These are phyloP conservation scores for Hypoxylon sp. DNA, from an alignment of 2,329 filamentous ascomycete species.

Conservation along the genomic window DNA sequence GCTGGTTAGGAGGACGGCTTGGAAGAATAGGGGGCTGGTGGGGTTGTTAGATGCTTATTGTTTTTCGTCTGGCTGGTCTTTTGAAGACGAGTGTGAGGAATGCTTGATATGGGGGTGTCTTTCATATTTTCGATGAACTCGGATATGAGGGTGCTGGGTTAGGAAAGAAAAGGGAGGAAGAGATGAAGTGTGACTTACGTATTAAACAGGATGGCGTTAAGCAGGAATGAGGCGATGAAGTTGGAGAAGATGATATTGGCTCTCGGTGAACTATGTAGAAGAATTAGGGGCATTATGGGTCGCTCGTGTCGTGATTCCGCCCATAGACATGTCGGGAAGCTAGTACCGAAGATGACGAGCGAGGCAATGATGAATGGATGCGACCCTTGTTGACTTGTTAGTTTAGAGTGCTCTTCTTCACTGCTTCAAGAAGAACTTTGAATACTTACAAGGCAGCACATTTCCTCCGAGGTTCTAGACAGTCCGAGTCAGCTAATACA, in stretches of 20 bases:
- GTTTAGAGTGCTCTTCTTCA: neutral
- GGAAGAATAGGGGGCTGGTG: conserved; percentile 80
- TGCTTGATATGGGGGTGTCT: neutral
- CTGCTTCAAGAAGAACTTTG: neutral
- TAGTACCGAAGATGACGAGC: conserved; percentile 63
- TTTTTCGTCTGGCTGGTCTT: neutral
- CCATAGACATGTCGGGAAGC: conserved; percentile 67
- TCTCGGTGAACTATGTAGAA: conserved; percentile 67
- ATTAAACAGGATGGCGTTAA: conserved; percentile 73
- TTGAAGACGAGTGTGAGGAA: neutral
- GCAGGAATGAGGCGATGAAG: conserved; percentile 65
- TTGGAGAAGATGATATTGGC: conserved; percentile 72
- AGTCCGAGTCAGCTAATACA: conserved; percentile 7
- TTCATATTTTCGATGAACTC: neutral
- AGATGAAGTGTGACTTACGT: conserved; percentile 58
- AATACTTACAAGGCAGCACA: conserved; percentile 67
- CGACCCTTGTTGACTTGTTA: conserved; percentile 60
- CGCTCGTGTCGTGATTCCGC: conserved; percentile 65
- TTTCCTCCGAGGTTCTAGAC: conserved; percentile 74
- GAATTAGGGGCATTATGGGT: conserved; percentile 73
- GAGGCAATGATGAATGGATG: conserved; percentile 71
- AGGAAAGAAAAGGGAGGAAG: neutral
- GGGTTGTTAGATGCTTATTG: conserved; percentile 5
- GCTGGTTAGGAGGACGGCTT: conserved; percentile 78
- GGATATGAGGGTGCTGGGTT: too few relatives aligned